These are phyloP conservation scores for Durotheca rogersii DNA, from an alignment of 495 filamentous ascomycete species.

Conservation along the genomic window DNA sequence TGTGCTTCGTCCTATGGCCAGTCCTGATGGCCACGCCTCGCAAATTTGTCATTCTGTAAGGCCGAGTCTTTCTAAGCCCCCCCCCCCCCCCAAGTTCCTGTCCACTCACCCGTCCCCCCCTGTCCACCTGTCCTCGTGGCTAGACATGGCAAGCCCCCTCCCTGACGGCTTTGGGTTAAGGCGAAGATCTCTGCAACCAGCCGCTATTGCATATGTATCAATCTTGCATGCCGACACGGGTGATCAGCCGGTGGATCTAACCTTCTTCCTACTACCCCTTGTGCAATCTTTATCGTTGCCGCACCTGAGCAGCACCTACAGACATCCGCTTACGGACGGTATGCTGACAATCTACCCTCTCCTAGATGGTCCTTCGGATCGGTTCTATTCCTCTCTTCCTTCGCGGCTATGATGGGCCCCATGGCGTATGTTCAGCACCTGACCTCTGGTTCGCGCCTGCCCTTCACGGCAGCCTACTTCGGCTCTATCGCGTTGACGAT, in stretches of 20 bases:
- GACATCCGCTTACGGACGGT: constrained; percentile 1
- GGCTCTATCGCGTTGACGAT: constrained; percentile 88
- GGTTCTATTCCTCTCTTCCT: constrained; percentile 85
- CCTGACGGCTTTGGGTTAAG: constrained; percentile 13
- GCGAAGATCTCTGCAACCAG: constrained; percentile 33
- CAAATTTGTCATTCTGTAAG: constrained; percentile 97
- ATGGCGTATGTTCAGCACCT: constrained; percentile 79
- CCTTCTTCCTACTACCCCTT: constrained; percentile 27
- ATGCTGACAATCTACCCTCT: constrained; percentile 12
- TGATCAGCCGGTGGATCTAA: constrained; percentile 26
- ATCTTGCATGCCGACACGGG: constrained; percentile 33
- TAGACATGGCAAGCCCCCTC: constrained; percentile 10
- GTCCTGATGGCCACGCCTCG: constrained; percentile 73
- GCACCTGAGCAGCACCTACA: constrained; percentile 2
- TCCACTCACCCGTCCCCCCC: no score
- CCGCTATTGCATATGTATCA: constrained; percentile 35
- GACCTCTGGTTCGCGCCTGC: constrained; percentile 77
- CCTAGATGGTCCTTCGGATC: constrained; percentile 93
- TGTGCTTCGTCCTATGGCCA: constrained; percentile 88
- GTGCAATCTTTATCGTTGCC: constrained; percentile 1
- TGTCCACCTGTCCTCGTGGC: constrained; percentile 25
- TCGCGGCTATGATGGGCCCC: constrained; percentile 91
- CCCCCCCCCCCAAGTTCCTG: constrained; percentile 4
- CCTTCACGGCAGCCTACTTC: constrained; percentile 97
- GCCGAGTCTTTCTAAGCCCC: constrained; percentile 39